phyloP scores from a whole-genome alignment of 352 stramenopile genomes.

The Phytophthora capsici region DNA sequence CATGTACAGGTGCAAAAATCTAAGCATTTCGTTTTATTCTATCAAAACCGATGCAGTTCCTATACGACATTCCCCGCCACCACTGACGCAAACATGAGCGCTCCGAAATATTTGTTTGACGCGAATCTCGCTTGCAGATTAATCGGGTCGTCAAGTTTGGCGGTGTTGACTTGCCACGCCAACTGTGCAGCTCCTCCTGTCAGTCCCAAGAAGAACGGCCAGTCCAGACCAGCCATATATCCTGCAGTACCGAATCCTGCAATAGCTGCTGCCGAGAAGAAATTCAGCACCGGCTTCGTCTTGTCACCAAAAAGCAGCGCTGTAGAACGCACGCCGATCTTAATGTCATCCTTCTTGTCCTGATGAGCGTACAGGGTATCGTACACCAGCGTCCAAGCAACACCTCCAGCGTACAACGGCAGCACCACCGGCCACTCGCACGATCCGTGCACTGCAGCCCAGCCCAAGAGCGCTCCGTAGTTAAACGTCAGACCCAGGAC shows the following conservation, averaged over 20 bases:
- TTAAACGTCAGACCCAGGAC: conserved; percentile 99
- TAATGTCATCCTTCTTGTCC: conserved; percentile 97
- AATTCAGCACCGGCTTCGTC: conserved; percentile 94
- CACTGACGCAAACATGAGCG: conserved; percentile 85
- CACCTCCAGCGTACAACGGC: conserved; percentile 94
- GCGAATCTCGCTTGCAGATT: conserved; percentile 95
- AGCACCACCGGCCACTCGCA: conserved; percentile 89
- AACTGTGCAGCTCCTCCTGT: conserved; percentile 91
- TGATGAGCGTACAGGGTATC: conserved; percentile 99
- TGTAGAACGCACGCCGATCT: conserved; percentile 96
- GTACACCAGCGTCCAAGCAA: conserved; percentile 99
- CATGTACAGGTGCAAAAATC: too few species aligned
- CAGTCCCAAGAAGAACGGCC: conserved; percentile 92
- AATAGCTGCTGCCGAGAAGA: conserved; percentile 76
- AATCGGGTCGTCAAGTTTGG: conserved; percentile 93
- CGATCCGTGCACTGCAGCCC: conserved; percentile 85
- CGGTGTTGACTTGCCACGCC: conserved; percentile 97
- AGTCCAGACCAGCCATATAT: conserved; percentile 83
- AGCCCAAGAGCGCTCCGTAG: conserved; percentile 97
- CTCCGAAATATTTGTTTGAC: conserved; percentile 93
- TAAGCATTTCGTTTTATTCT: neutral
- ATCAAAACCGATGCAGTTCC: neutral
- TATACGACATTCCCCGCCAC: conserved; percentile 78
- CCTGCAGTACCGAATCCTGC: conserved; percentile 70
- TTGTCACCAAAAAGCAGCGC: conserved; percentile 95